Percentiles rank a stretch among this genome's conserved stretches.
These are phyloP conservation scores for Aristolochia fimbriata DNA, from an alignment of 164 flowering plant species.

Conservation along the genomic window DNA sequence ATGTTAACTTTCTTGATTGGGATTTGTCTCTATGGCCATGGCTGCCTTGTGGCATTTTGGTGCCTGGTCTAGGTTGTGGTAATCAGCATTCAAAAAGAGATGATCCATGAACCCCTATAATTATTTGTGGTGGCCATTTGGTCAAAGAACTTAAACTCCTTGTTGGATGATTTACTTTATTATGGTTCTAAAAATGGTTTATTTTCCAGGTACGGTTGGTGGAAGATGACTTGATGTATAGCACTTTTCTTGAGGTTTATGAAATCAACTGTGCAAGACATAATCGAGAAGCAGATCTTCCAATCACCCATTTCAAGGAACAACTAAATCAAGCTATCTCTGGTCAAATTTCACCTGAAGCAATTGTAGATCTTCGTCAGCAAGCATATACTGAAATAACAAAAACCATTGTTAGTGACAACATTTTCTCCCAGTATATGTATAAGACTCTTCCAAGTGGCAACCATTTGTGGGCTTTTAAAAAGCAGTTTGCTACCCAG, in stretches of 20 bases:
- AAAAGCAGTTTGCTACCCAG: conserved; percentile 96
- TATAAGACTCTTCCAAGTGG: conserved; percentile 81
- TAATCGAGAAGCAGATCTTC: conserved; percentile 90
- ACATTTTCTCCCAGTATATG: conserved; percentile 93
- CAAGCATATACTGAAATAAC: conserved; percentile 87
- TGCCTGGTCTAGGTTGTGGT: not conserved
- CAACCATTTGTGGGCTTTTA: conserved; percentile 95
- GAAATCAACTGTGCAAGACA: conserved; percentile 94
- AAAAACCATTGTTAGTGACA: conserved; percentile 56
- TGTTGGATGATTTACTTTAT: too few relatives aligned
- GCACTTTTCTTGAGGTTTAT: conserved; percentile 97
- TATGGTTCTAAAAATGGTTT: too few relatives aligned
- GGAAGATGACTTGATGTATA: conserved; percentile 96
- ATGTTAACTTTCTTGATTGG: not conserved
- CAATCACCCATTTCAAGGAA: conserved; percentile 90
- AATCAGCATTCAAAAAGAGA: too few relatives aligned
- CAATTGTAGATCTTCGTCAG: conserved; percentile 86
- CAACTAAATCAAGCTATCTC: conserved; percentile 89
- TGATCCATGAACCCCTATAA: too few relatives aligned
- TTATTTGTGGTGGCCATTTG: too few relatives aligned
- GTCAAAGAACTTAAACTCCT: too few relatives aligned
- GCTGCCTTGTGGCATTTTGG: not conserved
- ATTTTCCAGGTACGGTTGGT: conserved; percentile 85
- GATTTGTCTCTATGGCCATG: not conserved
- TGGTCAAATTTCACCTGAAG: conserved; percentile 84